Evolutionary conservation across 805 yeast species (phyloP).

Genomic region (Ogataea pini): DNA sequence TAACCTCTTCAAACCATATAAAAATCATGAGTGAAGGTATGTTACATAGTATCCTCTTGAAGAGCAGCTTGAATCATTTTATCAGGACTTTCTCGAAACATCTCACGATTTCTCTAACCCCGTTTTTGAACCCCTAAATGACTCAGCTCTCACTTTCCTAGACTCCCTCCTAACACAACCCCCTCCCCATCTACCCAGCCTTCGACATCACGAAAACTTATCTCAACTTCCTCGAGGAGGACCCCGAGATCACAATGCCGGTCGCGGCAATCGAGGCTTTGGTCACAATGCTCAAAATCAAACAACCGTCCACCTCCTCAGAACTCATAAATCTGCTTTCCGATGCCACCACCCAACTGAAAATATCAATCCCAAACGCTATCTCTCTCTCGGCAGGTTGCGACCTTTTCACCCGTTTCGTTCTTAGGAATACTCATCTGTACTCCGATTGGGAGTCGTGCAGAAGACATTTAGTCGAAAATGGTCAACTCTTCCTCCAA

Average conservation of each 20-base stretch:
- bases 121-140: too few relatives aligned
- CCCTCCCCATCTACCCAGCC: slow-evolving; percentile 10
- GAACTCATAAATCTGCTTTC: slow-evolving; percentile 83
- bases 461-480: slow-evolving; percentile 81
- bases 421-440: slow-evolving; percentile 81
- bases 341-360: slow-evolving; percentile 72
- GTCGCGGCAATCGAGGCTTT: slow-evolving; percentile 96
- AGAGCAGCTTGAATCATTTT: too few relatives aligned
- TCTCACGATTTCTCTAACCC: too few relatives aligned
- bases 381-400: slow-evolving; percentile 96
- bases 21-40: slow-evolving; percentile 3
- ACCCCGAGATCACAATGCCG: slow-evolving; percentile 98
- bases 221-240: slow-evolving; percentile 77
- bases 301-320: slow-evolving; percentile 91
- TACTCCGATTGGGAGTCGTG: slow-evolving; percentile 96
- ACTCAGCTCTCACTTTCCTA: too few relatives aligned
- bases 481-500: slow-evolving; percentile 87
- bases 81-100: too few relatives aligned
- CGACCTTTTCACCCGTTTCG: slow-evolving; percentile 93
- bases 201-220: slow-evolving; percentile 86
- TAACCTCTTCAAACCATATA: neutral
- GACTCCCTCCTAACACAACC: too few relatives aligned
- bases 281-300: slow-evolving; percentile 75
- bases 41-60: neutral
- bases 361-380: slow-evolving; percentile 81